phyloP scores from a whole-genome alignment of 2,329 filamentous ascomycete genomes.

The Sarocladium kiliense region DNA sequence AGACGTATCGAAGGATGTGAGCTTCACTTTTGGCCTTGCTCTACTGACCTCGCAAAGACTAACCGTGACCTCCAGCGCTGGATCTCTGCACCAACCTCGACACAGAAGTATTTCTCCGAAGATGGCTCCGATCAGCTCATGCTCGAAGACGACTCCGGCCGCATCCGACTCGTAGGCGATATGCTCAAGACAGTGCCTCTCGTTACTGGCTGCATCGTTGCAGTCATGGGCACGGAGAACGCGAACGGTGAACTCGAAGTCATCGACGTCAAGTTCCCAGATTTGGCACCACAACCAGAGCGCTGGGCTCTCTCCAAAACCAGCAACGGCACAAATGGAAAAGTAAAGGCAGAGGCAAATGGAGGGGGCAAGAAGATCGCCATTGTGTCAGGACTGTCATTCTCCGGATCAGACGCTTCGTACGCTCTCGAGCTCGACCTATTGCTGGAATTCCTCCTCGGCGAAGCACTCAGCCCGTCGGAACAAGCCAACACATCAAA shows the following conservation, averaged over 20 bases:
- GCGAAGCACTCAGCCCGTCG: conserved; percentile 62
- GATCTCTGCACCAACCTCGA: conserved; percentile 75
- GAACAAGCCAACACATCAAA: conserved; percentile 56
- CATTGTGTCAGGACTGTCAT: conserved; percentile 81
- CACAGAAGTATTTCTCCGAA: conserved; percentile 68
- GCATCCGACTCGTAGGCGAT: conserved; percentile 72
- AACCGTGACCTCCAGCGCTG: conserved; percentile 57
- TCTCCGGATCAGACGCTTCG: conserved; percentile 67
- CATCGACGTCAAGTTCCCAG: conserved; percentile 82
- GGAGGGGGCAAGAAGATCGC: conserved; percentile 58
- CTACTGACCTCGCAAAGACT: background rate
- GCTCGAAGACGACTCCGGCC: conserved; percentile 93
- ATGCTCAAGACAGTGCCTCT: conserved; percentile 63
- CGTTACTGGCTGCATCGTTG: conserved; percentile 89
- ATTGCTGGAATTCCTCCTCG: conserved; percentile 80
- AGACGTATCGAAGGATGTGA: conserved; percentile 86
- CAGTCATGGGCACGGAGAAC: conserved; percentile 93
- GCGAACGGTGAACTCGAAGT: conserved; percentile 88
- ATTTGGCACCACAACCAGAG: conserved; percentile 74
- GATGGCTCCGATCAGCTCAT: conserved; percentile 64
- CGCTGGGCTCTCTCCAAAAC: conserved; percentile 68
- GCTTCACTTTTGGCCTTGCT: conserved; percentile 8
- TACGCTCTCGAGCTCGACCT: conserved; percentile 73
- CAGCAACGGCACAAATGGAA: conserved; percentile 23
- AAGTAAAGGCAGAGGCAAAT: conserved; percentile 34